Base-by-base conservation (phyloP, 1,284 basidiomycete genomes). In the Fomitopsis betulina region DNA sequence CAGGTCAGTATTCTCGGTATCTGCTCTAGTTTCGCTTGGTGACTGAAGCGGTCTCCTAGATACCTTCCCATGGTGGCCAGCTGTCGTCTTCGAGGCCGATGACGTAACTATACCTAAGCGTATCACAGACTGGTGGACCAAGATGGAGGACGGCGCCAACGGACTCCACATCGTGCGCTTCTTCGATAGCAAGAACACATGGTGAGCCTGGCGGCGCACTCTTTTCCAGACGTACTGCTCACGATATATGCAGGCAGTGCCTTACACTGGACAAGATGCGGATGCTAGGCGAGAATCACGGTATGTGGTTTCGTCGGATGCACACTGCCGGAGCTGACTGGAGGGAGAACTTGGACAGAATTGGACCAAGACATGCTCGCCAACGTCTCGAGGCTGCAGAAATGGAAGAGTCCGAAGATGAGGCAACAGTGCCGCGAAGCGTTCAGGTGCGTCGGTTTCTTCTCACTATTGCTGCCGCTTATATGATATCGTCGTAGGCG, bases 111-210 rank as follows among this genome's bases (percentile, higher is more conserved):
- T 83, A 15, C 77, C 79, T 0, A 61, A 66, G 13, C 61, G 63
- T 7, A 75, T 81, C 7, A 58, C 70, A 23, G 59, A 17, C 61
- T 69, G 55, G 43, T 39, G 23, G 30, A 19, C 3, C 13, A 21
- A 45, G 23, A 27, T 47, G 45, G 58, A 58, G 21, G 56, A 60
- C 53, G 54, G 55, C 19, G 58, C 54, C 57, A 55, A 59, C 38
- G 60, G 60, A 58, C 55, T 75, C 23, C 59, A 72, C 64, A 73
- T 84, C 13, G 78, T 83, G 27, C 73, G 74, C 38, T 85, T 84
- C 69, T 83, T 73, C 63, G 81, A 82, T 60, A 67, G 68, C 42
- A 63, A 65, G n/a, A 65, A 66, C 37, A 73, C 72, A 45, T 83
- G 76, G 76, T 77, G 55, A 25, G 72, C 59, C 2, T 39, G 8